Conservation (phyloP, 2,329 filamentous ascomycete genomes). For the Myotisia sp. region DNA sequence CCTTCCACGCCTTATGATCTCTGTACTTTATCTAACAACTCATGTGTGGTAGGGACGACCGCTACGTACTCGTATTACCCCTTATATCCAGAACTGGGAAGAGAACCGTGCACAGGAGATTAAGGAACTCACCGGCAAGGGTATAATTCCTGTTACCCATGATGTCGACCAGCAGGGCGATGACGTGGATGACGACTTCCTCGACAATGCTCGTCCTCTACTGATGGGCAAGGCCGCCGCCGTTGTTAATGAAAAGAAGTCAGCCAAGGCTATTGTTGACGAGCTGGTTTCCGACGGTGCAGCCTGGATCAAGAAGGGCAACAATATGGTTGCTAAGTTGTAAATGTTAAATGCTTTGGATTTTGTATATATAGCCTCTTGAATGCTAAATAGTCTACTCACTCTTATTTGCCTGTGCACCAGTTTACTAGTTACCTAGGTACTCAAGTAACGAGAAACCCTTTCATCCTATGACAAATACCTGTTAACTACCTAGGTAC, state of each 20-base stretch:
- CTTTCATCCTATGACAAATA: no score
- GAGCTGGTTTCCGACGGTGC: constrained; percentile 81
- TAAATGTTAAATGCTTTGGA: constrained; percentile 29
- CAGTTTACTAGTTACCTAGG: no score
- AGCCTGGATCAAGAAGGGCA: constrained; percentile 52
- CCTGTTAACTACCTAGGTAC: no score
- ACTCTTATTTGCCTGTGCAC: no score
- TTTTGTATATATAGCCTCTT: not conserved
- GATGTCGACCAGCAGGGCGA: constrained; percentile 72
- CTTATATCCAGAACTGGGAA: constrained; percentile 94
- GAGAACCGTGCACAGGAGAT: constrained; percentile 80
- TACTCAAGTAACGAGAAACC: no score
- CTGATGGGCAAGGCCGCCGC: constrained; percentile 96
- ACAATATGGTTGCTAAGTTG: constrained; percentile 54
- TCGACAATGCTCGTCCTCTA: constrained; percentile 83
- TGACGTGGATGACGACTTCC: constrained; percentile 64
- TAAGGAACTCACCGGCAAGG: constrained; percentile 77
- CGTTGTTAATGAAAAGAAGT: constrained; percentile 83
- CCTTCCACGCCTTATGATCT: not conserved
- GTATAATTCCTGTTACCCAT: constrained; percentile 81
- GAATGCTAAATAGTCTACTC: no score
- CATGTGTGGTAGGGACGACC: constrained; percentile 52
- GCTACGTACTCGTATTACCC: constrained; percentile 80
- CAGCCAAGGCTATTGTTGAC: constrained; percentile 81
- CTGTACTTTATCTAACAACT: not conserved